Evolutionary conservation across 257 asterid species (phyloP).

Genomic region (Solanum ahanhuiri): DNA sequence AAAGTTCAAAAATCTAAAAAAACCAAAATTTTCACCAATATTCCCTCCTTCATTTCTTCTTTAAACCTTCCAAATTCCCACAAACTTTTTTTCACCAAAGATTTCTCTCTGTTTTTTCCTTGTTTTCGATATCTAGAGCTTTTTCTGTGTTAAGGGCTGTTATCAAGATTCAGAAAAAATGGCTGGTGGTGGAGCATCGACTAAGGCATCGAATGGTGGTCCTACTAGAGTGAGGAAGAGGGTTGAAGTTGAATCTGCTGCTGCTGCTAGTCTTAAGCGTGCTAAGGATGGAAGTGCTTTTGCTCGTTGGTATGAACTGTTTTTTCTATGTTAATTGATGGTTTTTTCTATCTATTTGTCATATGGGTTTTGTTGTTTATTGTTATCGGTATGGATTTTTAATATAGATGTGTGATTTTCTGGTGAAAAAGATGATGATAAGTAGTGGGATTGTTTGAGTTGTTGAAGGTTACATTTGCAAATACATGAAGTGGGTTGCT

Average conservation of each 20-base stretch:
- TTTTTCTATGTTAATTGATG: background rate
- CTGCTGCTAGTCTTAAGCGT: constrained; percentile 43
- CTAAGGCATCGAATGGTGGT: constrained; percentile 14
- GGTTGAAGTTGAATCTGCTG: constrained; percentile 47
- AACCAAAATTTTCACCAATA: background rate
- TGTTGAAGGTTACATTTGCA: background rate
- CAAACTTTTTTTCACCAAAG: background rate
- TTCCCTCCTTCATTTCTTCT: background rate
- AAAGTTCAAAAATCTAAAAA: background rate
- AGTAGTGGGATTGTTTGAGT: background rate
- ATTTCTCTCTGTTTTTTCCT: background rate
- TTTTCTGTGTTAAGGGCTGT: background rate
- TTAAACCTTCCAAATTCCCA: background rate
- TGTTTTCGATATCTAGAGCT: background rate
- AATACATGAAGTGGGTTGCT: background rate
- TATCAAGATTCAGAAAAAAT: background rate
- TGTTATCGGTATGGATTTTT: fast-evolving
- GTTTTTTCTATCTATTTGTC: background rate
- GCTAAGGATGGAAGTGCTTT: constrained; percentile 91
- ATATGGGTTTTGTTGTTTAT: background rate
- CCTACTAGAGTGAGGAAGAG: constrained; percentile 48
- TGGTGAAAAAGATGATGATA: background rate
- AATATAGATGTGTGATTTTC: fast-evolving
- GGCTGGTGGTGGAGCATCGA: constrained; percentile 37
- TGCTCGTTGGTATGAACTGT: constrained; percentile 42